A percentile compares a stretch with the other conserved stretches of the same genome.
Evolutionary conservation across 257 asterid species (phyloP).

Genomic region (Salvia rosmarinus): DNA sequence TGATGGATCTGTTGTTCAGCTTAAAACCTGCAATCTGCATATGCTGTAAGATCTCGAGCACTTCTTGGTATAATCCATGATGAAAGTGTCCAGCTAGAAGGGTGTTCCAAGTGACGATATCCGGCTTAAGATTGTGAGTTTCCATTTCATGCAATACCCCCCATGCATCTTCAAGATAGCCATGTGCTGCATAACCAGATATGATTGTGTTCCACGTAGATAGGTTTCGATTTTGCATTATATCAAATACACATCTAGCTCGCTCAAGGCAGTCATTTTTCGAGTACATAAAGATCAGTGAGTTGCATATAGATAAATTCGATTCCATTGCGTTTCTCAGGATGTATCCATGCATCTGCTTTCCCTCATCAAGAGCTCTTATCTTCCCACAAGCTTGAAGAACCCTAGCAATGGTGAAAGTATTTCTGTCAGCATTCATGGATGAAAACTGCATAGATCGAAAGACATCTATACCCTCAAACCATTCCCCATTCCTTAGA

Average conservation of each 20-base stretch:
- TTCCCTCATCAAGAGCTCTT: conserved; percentile 52
- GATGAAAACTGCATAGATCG: conserved; percentile 40
- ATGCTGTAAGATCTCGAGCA: conserved; percentile 37
- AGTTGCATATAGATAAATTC: conserved; percentile 47
- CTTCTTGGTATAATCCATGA: conserved; percentile 44
- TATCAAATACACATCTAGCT: conserved; percentile 54
- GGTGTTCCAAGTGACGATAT: conserved; percentile 65
- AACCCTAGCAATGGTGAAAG: conserved; percentile 45
- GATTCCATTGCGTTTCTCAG: conserved; percentile 50
- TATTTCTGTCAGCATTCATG: conserved; percentile 36
- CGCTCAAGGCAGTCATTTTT: conserved; percentile 39
- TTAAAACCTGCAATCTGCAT: conserved; percentile 56
- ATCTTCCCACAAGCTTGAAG: conserved; percentile 66
- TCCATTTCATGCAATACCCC: conserved; percentile 50
- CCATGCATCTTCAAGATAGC: conserved; percentile 49
- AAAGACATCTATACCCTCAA: conserved; percentile 45
- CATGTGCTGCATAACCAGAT: conserved; percentile 49
- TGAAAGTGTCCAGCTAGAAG: conserved; percentile 57
- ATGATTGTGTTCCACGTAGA: conserved; percentile 67
- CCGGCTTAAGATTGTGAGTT: conserved; percentile 47
- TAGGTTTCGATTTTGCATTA: conserved; percentile 48
- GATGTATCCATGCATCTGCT: conserved; percentile 63
- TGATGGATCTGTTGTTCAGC: conserved; percentile 55
- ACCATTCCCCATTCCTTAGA: conserved; percentile 57
- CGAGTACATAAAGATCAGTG: conserved; percentile 60